These are phyloP conservation scores for Anaeromyces robustus DNA, from an alignment of 192 early-diverging fungal species.

Conservation along the genomic window DNA sequence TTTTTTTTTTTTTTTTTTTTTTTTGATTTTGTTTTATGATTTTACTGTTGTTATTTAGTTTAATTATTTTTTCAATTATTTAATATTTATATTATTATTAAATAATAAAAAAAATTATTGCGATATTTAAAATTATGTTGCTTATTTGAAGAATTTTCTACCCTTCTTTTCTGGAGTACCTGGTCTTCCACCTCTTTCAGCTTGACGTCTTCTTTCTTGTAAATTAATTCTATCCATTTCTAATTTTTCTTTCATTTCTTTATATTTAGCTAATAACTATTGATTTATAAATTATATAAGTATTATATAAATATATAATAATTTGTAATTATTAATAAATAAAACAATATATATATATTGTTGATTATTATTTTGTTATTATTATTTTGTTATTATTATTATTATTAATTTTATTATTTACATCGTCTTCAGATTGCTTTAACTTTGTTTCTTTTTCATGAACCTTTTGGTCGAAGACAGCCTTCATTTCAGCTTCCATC, in stretches of 20 bases:
- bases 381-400: too few species aligned
- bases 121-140: neutral
- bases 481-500: conserved; percentile 98
- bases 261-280: conserved; percentile 81
- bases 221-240: conserved; percentile 86
- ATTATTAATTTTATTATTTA: too few species aligned
- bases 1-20: too few species aligned
- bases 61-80: too few species aligned
- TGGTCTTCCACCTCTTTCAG: conserved; percentile 23
- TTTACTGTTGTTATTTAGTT: too few species aligned
- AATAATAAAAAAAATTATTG: too few species aligned
- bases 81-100: too few species aligned
- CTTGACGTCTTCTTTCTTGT: conserved; percentile 74
- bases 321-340: too few species aligned
- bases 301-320: too few species aligned
- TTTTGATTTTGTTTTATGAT: too few species aligned
- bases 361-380: too few species aligned
- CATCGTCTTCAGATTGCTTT: conserved; percentile 89
- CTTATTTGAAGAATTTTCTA: conserved; percentile 49
- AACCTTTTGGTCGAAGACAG: conserved; percentile 97
- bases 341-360: too few species aligned
- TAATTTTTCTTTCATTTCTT: conserved; percentile 94
- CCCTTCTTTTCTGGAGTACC: conserved; percentile 63
- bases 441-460: conserved; percentile 96
- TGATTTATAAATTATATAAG: neutral